A percentile compares a stretch with the other conserved stretches of the same genome.
These are phyloP conservation scores for Aspergillus funiculosus DNA, from an alignment of 495 filamentous ascomycete genomes.

Conservation along the genomic window DNA sequence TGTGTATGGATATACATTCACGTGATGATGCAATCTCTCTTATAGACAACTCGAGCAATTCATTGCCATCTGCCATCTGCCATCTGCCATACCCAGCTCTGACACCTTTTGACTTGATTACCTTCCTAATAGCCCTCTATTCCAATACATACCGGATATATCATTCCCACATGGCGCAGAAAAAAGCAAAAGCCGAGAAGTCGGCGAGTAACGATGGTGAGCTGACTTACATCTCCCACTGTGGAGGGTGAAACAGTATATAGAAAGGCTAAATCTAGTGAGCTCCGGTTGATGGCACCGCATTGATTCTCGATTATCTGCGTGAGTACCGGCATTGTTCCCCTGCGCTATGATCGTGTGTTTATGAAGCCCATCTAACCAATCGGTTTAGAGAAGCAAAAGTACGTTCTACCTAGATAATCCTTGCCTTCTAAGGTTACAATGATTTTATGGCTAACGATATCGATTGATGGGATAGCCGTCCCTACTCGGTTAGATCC, in stretches of 20 bases:
- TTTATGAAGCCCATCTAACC: neutral
- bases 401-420: conserved; percentile 33
- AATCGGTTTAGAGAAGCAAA: conserved; percentile 45
- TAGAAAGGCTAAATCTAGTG: conserved; percentile 18
- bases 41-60: neutral
- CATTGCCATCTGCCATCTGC: no score
- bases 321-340: no score
- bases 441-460: neutral
- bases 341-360: neutral
- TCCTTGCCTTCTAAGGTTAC: neutral
- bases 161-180: conserved; percentile 9
- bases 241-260: neutral
- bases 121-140: neutral
- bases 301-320: conserved; percentile 52
- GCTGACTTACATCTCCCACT: conserved; percentile 8
- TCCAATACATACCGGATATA: neutral
- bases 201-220: conserved; percentile 37
- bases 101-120: no score
- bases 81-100: no score
- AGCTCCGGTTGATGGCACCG: conserved; percentile 24
- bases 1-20: no score
- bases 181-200: conserved; percentile 45
- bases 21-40: neutral
- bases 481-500: conserved; percentile 53
- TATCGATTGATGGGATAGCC: conserved; percentile 32